Conservation (phyloP, 768 basidiomycete genomes). For the Psilocybe tampanensis region DNA sequence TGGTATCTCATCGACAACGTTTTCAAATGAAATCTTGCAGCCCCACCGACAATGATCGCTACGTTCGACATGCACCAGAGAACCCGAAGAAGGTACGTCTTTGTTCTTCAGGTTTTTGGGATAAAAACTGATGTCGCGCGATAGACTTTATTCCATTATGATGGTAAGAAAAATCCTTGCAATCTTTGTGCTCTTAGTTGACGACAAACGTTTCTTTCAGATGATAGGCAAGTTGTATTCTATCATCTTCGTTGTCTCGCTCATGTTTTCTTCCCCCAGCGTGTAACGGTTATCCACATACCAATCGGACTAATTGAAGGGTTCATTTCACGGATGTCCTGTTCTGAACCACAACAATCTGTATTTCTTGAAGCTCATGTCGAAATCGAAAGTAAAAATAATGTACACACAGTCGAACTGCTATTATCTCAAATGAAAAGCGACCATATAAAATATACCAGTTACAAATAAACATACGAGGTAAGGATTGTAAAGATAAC, state of each 20-base stretch:
- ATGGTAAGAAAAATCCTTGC: slow-evolving; percentile 50
- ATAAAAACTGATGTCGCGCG: neutral
- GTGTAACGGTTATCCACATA: slow-evolving; percentile 31
- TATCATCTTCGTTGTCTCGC: neutral
- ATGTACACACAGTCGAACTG: slow-evolving; percentile 13
- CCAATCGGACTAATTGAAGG: neutral
- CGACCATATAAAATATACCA: neutral
- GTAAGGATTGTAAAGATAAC: too few species aligned
- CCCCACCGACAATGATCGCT: slow-evolving; percentile 83
- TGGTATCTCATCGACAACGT: neutral
- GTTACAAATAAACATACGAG: neutral
- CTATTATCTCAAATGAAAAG: slow-evolving; percentile 2
- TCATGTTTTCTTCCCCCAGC: slow-evolving; percentile 22
- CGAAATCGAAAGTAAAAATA: slow-evolving; percentile 11
- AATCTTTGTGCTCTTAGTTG: slow-evolving; percentile 15
- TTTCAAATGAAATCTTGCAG: slow-evolving; percentile 36
- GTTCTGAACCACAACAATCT: neutral
- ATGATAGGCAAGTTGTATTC: slow-evolving; percentile 57
- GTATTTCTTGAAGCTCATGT: slow-evolving; percentile 1
- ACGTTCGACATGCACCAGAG: slow-evolving; percentile 74
- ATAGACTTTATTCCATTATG: slow-evolving; percentile 81
- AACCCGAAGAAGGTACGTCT: slow-evolving; percentile 82
- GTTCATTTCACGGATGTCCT: neutral
- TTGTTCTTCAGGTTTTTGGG: neutral
- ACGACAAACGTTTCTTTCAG: slow-evolving; percentile 32